Conservation (phyloP, 352 stramenopile genomes). For the Pythium oligandrum region DNA sequence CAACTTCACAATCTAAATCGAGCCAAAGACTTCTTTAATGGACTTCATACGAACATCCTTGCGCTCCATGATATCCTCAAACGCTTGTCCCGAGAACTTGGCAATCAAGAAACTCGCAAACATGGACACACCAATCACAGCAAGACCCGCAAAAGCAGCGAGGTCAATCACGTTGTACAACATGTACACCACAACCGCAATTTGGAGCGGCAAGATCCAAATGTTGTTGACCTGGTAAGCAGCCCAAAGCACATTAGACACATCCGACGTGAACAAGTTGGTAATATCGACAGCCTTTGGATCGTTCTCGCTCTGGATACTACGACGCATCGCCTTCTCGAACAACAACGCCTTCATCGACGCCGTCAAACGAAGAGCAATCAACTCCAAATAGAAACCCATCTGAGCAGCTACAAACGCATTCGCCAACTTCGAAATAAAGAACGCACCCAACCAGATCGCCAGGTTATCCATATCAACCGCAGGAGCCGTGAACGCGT, state of each 20-base stretch:
- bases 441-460: constrained; percentile 41
- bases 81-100: constrained; percentile 5
- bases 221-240: constrained; percentile 27
- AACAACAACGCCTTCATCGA: too few relatives aligned
- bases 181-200: too few relatives aligned
- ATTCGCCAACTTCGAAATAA: constrained; percentile 26
- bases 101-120: constrained; percentile 7
- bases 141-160: constrained; percentile 21
- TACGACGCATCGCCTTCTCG: too few relatives aligned
- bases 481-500: too few relatives aligned
- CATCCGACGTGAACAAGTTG: constrained; percentile 89
- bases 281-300: too few relatives aligned
- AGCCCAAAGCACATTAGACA: constrained; percentile 39
- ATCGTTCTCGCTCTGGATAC: too few relatives aligned
- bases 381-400: too few relatives aligned
- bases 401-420: too few relatives aligned
- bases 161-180: constrained; percentile 8
- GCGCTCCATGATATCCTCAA: constrained; percentile 12
- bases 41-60: constrained; percentile 31
- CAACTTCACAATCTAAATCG: constrained; percentile 87
- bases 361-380: too few relatives aligned
- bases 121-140: constrained; percentile 11
- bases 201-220: constrained; percentile 24
- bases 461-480: constrained; percentile 24
- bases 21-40: constrained; percentile 31